A percentile compares a stretch with the other conserved stretches of the same genome.
Conservation (phyloP, 2,329 filamentous ascomycete species). For the Cordyceps fumosorosea region DNA sequence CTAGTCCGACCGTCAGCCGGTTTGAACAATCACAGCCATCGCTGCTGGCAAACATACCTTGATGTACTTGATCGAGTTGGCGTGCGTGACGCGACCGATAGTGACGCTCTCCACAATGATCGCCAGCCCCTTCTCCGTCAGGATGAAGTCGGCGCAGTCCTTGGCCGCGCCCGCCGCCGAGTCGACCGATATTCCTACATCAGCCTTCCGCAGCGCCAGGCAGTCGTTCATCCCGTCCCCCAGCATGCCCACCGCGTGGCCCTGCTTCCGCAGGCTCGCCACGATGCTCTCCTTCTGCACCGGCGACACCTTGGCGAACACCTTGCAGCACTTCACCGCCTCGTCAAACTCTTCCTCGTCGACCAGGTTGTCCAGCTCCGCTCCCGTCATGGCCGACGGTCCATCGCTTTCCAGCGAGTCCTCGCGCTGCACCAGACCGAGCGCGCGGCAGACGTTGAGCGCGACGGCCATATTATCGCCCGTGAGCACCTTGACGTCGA, state of each 20-base stretch:
- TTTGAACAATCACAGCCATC: not conserved
- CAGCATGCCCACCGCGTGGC: constrained; percentile 24
- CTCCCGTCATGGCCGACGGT: constrained; percentile 21
- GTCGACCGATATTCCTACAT: constrained; percentile 25
- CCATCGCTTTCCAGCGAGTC: constrained; percentile 17
- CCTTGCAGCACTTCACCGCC: constrained; percentile 20
- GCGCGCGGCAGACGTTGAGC: constrained; percentile 22
- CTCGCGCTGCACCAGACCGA: constrained; percentile 17
- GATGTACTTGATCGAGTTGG: constrained; percentile 26
- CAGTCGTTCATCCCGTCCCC: constrained; percentile 27
- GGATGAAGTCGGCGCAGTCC: constrained; percentile 24
- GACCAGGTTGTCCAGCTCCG: constrained; percentile 17
- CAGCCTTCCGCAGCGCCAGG: constrained; percentile 21
- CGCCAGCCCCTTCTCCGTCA: constrained; percentile 24
- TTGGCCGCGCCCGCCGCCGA: constrained; percentile 24
- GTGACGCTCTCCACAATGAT: constrained; percentile 22
- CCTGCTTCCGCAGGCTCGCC: constrained; percentile 18
- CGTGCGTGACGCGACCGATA: constrained; percentile 22
- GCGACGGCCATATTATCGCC: constrained; percentile 24
- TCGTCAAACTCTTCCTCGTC: constrained; percentile 19
- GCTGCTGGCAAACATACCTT: constrained; percentile 14
- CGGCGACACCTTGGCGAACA: constrained; percentile 24
- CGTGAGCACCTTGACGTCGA: constrained; percentile 24
- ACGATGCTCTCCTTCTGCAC: constrained; percentile 23
- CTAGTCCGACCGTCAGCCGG: not conserved